phyloP scores from a whole-genome alignment of 495 filamentous ascomycete species.

The Hyaloscypha finlandica region DNA sequence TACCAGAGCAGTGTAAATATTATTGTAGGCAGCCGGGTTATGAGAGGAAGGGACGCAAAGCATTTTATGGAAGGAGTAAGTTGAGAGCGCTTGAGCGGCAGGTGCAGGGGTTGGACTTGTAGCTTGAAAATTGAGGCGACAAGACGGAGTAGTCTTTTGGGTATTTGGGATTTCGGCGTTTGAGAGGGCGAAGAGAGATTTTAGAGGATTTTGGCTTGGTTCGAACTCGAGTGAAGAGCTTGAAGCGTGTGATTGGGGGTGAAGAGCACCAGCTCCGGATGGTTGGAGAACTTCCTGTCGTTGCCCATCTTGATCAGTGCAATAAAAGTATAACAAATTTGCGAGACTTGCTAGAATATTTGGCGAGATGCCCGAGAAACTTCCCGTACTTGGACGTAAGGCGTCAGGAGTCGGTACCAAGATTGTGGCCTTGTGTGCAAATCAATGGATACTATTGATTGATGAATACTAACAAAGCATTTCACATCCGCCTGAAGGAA shows the following conservation, averaged over 20 bases:
- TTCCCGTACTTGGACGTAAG: background rate
- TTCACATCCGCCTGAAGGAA: constrained; percentile 11
- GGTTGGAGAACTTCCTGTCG: no score
- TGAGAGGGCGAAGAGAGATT: no score
- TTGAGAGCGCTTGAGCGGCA: background rate
- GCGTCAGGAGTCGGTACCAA: background rate
- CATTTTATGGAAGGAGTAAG: constrained; percentile 4
- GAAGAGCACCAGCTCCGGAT: no score
- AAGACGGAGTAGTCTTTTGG: no score
- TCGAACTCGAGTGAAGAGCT: no score
- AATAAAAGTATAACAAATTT: no score
- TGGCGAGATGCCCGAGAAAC: background rate
- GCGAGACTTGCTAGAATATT: background rate
- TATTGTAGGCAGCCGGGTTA: background rate
- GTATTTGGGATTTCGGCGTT: no score
- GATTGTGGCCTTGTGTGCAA: background rate
- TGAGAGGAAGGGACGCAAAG: constrained; percentile 5
- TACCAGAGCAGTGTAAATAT: background rate
- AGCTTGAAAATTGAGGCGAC: no score
- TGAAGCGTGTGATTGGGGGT: no score
- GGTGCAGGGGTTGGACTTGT: background rate
- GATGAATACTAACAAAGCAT: background rate
- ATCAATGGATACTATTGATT: background rate
- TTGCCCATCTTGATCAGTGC: no score
- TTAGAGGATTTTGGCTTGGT: no score